Evolutionary conservation across 148 eudicot species (phyloP), one percentile per base, ranked within the genome.

Genomic region (Dysphania ambrosioides): DNA sequence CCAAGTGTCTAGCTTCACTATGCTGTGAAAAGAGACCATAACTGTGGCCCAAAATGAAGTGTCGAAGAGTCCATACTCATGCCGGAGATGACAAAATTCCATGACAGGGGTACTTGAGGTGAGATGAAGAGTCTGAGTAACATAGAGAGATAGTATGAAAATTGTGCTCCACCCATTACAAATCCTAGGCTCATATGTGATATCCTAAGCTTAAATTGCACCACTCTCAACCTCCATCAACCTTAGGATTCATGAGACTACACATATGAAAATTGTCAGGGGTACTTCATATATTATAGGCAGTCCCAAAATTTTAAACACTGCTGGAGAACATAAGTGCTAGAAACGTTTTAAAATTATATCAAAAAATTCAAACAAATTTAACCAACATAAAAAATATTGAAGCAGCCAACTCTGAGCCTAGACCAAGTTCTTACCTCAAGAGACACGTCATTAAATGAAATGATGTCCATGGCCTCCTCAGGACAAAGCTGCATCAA

Each of bases 401-500:
- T 29, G 15, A 11, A 32, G 53, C 31, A 49, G 29, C 16, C 41
- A 73, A 57, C 30, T 13, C 58, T 38, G 27, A 79, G 35, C 38
- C 24, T 23, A 75, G 59, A 67, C 51, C 32, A 66, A 51, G 73
- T 3, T 62, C 79, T 74, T 79, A 92, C 99, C 99, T 90, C 93
- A 47, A 96, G 76, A 41, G 78, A 78, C 60, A 90, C 85, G 76
- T 90, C 93, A 65, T 85, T 64, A 58, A 92, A 78, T 24, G 97
- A 89, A 53, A 82, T 60, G 40, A 89, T 70, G 51, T 89, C 88
- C 83, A 81, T 85, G n/a, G 90, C 84, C 77, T 89, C 87, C 53
- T 89, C 97, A 79, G 78, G 68, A 34, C 88, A 84, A 8, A 89
- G 88, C 99, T 96, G 97, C 79, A 83, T 21, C 61, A 77, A 56